phyloP scores from a whole-genome alignment of 495 filamentous ascomycete genomes.

The Hypomontagnella submonticulosa region DNA sequence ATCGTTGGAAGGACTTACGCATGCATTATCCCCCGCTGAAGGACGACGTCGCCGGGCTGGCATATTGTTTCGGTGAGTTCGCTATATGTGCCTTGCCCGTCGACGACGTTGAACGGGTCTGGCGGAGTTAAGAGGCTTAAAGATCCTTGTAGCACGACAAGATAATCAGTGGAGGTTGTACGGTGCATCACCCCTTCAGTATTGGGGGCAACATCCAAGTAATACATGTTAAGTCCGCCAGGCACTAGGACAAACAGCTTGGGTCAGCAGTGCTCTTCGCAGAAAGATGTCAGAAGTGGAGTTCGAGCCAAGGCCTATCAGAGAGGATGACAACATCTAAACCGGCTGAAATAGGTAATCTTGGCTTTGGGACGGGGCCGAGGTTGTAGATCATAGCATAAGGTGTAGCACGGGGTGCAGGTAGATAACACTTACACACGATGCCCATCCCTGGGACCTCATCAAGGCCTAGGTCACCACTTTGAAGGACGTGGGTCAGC shows the following conservation, averaged over 20 bases:
- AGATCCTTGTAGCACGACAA: constrained; percentile 38
- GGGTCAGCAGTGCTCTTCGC: constrained; percentile 31
- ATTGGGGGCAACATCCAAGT: constrained; percentile 44
- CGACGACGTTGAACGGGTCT: constrained; percentile 28
- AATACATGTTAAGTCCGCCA: constrained; percentile 44
- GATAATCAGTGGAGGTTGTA: constrained; percentile 46
- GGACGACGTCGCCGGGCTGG: constrained; percentile 40
- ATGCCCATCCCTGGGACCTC: constrained; percentile 40
- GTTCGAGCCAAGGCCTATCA: constrained; percentile 1
- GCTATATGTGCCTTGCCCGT: constrained; percentile 37
- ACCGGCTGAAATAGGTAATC: constrained; percentile 6
- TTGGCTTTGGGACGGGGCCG: neutral
- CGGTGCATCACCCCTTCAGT: constrained; percentile 42
- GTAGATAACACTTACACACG: constrained; percentile 23
- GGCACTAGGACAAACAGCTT: constrained; percentile 33
- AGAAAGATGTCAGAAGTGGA: constrained; percentile 23
- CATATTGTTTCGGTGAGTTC: constrained; percentile 38
- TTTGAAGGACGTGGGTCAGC: constrained; percentile 17
- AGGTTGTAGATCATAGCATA: constrained; percentile 1
- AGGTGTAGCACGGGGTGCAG: neutral
- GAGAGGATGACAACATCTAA: constrained; percentile 1
- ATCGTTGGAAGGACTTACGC: constrained; percentile 41
- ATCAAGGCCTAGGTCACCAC: constrained; percentile 32
- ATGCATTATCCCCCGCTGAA: constrained; percentile 47
- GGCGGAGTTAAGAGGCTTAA: constrained; percentile 39